Evolutionary conservation across 495 filamentous ascomycete species (phyloP).

Genomic region (Penicillium soppii): DNA sequence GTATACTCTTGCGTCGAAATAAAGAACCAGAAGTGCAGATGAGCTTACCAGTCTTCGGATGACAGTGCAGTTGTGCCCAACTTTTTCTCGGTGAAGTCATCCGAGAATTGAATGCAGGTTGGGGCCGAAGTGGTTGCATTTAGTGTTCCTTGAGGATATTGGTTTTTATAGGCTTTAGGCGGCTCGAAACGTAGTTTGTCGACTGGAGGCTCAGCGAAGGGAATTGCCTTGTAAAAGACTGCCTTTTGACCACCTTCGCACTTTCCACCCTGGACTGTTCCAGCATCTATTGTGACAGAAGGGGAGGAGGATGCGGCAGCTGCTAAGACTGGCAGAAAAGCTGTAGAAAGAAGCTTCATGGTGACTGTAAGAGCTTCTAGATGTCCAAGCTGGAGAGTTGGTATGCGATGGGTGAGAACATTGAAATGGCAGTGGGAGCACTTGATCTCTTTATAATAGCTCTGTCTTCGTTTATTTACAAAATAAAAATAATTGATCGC

Average conservation of each 20-base stretch:
- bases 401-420: neutral
- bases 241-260: slow-evolving; percentile 30
- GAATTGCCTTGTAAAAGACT: slow-evolving; percentile 23
- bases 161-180: slow-evolving; percentile 7
- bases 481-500: too few species aligned
- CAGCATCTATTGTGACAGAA: slow-evolving; percentile 9
- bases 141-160: slow-evolving; percentile 9
- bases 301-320: slow-evolving; percentile 7
- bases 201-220: slow-evolving; percentile 29
- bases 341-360: slow-evolving; percentile 25
- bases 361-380: neutral
- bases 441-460: neutral
- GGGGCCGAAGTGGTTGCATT: slow-evolving; percentile 19
- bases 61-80: slow-evolving; percentile 14
- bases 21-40: neutral
- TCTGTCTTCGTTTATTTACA: neutral
- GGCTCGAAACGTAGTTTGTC: slow-evolving; percentile 21
- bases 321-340: slow-evolving; percentile 2
- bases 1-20: neutral
- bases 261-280: slow-evolving; percentile 7
- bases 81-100: neutral
- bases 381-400: neutral
- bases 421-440: neutral
- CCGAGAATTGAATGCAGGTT: slow-evolving; percentile 32
- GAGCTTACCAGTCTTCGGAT: slow-evolving; percentile 33